Evolutionary conservation across 176 grass and related monocot species (phyloP), one percentile per base, ranked within the genome.

Genomic region (Hordeum marinum): DNA sequence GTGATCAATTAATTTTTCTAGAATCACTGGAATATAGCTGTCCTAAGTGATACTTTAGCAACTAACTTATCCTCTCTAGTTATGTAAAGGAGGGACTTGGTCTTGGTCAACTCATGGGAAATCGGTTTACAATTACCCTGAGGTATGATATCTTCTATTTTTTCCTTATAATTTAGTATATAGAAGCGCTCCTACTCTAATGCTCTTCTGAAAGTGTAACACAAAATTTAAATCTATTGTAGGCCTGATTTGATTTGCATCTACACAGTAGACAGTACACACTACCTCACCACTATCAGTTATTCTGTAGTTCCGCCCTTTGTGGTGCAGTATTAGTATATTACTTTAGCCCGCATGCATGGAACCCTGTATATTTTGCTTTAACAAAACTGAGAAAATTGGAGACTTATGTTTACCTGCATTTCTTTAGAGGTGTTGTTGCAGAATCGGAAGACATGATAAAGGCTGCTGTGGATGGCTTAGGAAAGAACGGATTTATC

Each of bases 31-130:
- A 40, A 46, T 76, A 46, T 68, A 34, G 0, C 15, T 85, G 34
- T 71, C 12, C 57, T 65, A 36, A 62, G 61, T 83, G 63, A 84
- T 75, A 48, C 9, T 73, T 75, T 59, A 18, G 13, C 55, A 91
- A 82, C 58, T 92, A 59, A 86, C 80, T 77, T 57, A 71, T 80
- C 8, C 46, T 58, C 84, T 81, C 29, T 90, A 98, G 96, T 84
- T 96, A 98, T 72, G 91, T 91, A 77, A 94, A 91, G 84, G 93
- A 98, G 75, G 96, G 93, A 72, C 96, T 96, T 92, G 88, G 92
- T 84, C 96, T 98, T 80, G 96, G 96, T 77, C 91, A 96, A 65
- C 87, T 98, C 64, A 82, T 88, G 34, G 96, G 96, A 83, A 96
- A 94, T 83, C 83, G 75, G 32, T 98, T 98, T 91, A 98, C 91